phyloP scores from a whole-genome alignment of 768 basidiomycete species.

The Mycena crocata region DNA sequence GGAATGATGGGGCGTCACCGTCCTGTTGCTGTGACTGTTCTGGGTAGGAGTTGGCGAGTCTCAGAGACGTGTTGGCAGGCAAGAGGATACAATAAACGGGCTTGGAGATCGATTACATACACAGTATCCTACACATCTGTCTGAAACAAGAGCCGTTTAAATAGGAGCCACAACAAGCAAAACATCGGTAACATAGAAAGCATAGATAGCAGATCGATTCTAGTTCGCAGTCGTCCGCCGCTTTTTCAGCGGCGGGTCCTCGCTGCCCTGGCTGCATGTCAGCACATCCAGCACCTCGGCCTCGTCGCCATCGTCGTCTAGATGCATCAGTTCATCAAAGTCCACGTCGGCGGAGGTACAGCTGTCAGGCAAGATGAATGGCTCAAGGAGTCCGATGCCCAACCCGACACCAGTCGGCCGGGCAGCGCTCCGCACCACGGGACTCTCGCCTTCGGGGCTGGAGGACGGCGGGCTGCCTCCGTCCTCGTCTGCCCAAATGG shows the following conservation, averaged over 20 bases:
- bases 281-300: conserved; percentile 35
- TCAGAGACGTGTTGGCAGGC: no score
- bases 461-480: conserved; percentile 43
- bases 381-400: conserved; percentile 66
- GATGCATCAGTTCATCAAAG: conserved; percentile 42
- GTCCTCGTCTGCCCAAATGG: conserved; percentile 16
- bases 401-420: conserved; percentile 54
- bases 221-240: conserved; percentile 10
- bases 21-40: conserved; percentile 12
- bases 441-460: conserved; percentile 60
- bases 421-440: conserved; percentile 58
- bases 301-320: conserved; percentile 46
- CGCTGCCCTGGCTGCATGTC: conserved; percentile 23
- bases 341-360: conserved; percentile 44
- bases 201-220: conserved; percentile 38
- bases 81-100: no score
- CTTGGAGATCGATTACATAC: no score
- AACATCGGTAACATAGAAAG: conserved; percentile 48
- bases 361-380: conserved; percentile 59
- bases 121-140: not conserved
- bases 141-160: not conserved
- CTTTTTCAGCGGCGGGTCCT: conserved; percentile 30
- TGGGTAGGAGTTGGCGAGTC: no score
- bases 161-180: conserved; percentile 4
- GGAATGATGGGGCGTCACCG: conserved; percentile 16